These are phyloP conservation scores for Penicillium pancosmium DNA, from an alignment of 495 filamentous ascomycete species.

Conservation along the genomic window DNA sequence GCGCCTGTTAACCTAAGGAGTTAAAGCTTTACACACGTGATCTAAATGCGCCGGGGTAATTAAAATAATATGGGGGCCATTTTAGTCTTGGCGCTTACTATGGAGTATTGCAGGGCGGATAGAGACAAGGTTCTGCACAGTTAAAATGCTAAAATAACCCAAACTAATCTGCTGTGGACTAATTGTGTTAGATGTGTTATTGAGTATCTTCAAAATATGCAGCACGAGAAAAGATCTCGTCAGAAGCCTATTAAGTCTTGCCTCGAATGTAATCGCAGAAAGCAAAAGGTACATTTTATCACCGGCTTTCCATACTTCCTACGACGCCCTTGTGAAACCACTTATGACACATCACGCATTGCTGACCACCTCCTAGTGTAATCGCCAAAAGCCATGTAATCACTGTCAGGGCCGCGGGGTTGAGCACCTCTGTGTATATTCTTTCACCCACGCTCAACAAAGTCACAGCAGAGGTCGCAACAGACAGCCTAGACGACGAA, in stretches of 20 bases:
- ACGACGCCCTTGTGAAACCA: background rate
- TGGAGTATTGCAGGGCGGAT: background rate
- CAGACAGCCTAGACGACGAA: background rate
- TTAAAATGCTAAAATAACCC: conserved; percentile 10
- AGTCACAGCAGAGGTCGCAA: conserved; percentile 8
- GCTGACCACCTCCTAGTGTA: conserved; percentile 17
- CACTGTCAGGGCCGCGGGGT: conserved; percentile 21
- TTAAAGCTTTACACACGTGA: conserved; percentile 2
- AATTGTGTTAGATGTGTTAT: background rate
- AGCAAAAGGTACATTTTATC: conserved; percentile 19
- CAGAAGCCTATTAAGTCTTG: conserved; percentile 26
- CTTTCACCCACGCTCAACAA: background rate
- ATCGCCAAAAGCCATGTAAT: conserved; percentile 25
- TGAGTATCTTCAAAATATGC: background rate
- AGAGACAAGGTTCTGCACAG: background rate
- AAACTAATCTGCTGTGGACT: background rate
- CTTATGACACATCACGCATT: conserved; percentile 6
- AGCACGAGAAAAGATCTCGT: conserved; percentile 16
- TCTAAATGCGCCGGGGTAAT: conserved; percentile 3
- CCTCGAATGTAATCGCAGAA: conserved; percentile 27
- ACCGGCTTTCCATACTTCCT: background rate
- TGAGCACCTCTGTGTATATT: conserved; percentile 22
- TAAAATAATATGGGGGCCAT: conserved; percentile 11
- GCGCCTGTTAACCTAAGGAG: background rate
- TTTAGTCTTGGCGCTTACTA: conserved; percentile 8